Evolutionary conservation across 768 basidiomycete genomes (phyloP), one percentile per base, ranked within the genome.

Genomic region (Agrocybe pediades): DNA sequence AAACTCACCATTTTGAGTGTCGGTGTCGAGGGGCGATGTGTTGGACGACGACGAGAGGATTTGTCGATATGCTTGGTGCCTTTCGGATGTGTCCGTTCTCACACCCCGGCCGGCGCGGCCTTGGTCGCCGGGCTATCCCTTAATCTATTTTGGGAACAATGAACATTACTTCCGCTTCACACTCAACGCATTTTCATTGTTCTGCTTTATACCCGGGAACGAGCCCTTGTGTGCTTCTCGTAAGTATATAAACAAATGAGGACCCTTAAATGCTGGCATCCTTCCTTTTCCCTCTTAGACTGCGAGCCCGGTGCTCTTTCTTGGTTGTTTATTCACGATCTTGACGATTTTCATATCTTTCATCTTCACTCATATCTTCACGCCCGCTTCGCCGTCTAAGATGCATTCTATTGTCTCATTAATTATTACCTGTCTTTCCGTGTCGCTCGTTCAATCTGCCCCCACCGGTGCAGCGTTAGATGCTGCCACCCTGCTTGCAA

Each of bases 1-100:
- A 51, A 53, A 60, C 75, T 73, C 72, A 77, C 75, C 75, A 77
- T 77, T 65, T 68, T 74, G 66, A 63, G 63, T 64, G 63, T 63
- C 63, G 66, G 54, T 62, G 71, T 73, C 70, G 71, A 69, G 61
- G 56, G 69, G 60, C 69, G 72, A 67, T 73, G 69, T 65, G 60
- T 66, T 63, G 67, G 68, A 68, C 69, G 60, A 60, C 69, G 68
- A 58, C 66, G 60, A 63, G 59, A 56, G 64, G 45, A 47, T 65
- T 63, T 58, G 64, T 59, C 51, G 51, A 57, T 65, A 62, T 57
- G 53, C 61, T 50, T 51, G 49, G 39, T 27, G 58, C 41, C 29
- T 49, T 59, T 69, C 68, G 70, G 71, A 58, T 62, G 57, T 55
- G 51, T 55, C 62, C 57, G 62, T 67, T 68, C 69, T 62, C 69